Conservation (phyloP, 2,329 filamentous ascomycete genomes). For the Cladosporium sp. region DNA sequence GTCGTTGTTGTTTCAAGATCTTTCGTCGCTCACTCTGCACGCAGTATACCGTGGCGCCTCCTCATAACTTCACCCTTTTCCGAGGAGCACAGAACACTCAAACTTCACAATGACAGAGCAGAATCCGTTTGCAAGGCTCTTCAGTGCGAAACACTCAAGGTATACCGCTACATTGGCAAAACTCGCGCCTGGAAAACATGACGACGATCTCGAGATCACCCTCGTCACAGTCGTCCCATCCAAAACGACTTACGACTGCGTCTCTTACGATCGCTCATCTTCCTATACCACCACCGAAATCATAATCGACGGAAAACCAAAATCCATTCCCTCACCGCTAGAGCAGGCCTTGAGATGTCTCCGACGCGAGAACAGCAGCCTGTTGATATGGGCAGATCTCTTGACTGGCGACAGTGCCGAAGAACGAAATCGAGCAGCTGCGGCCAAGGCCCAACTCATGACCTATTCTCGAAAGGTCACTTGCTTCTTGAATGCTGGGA, state of each 20-base stretch:
- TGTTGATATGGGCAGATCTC: slow-evolving; percentile 8
- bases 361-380: not conserved
- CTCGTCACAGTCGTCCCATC: not conserved
- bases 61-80: no score
- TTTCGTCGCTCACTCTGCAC: no score
- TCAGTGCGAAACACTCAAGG: not conserved
- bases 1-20: no score
- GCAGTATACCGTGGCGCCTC: no score
- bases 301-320: slow-evolving; percentile 9
- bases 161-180: slow-evolving; percentile 1
- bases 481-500: not conserved
- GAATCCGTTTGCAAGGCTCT: slow-evolving; percentile 13
- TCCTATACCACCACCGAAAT: not conserved
- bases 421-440: slow-evolving; percentile 10
- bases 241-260: slow-evolving; percentile 7
- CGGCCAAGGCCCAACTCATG: slow-evolving; percentile 6
- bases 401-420: slow-evolving; percentile 5
- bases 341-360: slow-evolving; percentile 5
- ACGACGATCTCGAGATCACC: not conserved
- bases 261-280: slow-evolving; percentile 13
- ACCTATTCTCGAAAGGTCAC: not conserved
- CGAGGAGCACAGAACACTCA: no score
- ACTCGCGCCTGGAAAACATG: slow-evolving; percentile 1
- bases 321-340: slow-evolving; percentile 3
- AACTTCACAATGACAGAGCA: not conserved